phyloP scores from a whole-genome alignment of 2,329 filamentous ascomycete species.

The Pyrenophora seminiperda region DNA sequence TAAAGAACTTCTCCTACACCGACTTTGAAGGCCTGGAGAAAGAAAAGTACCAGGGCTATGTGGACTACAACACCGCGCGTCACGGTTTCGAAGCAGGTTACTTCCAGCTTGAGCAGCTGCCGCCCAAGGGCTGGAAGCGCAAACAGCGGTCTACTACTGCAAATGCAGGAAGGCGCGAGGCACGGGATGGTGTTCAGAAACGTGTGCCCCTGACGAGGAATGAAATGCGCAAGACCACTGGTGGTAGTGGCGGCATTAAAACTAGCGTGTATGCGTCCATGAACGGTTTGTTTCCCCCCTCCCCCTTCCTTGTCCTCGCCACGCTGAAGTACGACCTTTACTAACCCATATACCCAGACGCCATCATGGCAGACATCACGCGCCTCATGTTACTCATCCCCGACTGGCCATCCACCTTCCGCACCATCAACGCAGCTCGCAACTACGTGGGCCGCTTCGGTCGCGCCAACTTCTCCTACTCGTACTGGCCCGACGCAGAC shows the following conservation, averaged over 20 bases:
- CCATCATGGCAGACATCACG: neutral
- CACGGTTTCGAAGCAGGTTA: slow-evolving; percentile 4
- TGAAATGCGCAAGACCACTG: neutral
- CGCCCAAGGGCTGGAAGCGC: neutral
- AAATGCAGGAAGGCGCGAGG: neutral
- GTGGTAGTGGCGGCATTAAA: neutral
- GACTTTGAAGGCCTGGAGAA: slow-evolving; percentile 4
- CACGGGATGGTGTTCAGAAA: too few species aligned
- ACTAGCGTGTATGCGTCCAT: neutral
- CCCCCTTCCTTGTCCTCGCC: neutral
- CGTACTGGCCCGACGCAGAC: neutral
- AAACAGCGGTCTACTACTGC: neutral
- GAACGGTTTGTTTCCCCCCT: neutral
- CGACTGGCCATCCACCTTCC: neutral
- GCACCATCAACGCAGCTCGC: neutral
- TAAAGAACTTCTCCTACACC: neutral
- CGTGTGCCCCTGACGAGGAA: too few species aligned
- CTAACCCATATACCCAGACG: neutral
- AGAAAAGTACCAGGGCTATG: slow-evolving; percentile 1
- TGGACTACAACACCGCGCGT: slow-evolving; percentile 4
- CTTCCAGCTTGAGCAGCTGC: slow-evolving; percentile 1
- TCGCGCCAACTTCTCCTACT: neutral
- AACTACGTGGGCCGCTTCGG: too few species aligned
- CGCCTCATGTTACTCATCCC: neutral
- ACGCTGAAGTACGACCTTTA: too few species aligned